A percentile compares a stretch with the other conserved stretches of the same genome.
These are phyloP conservation scores for Lentinula raphanica DNA, from an alignment of 768 basidiomycete species.

Conservation along the genomic window DNA sequence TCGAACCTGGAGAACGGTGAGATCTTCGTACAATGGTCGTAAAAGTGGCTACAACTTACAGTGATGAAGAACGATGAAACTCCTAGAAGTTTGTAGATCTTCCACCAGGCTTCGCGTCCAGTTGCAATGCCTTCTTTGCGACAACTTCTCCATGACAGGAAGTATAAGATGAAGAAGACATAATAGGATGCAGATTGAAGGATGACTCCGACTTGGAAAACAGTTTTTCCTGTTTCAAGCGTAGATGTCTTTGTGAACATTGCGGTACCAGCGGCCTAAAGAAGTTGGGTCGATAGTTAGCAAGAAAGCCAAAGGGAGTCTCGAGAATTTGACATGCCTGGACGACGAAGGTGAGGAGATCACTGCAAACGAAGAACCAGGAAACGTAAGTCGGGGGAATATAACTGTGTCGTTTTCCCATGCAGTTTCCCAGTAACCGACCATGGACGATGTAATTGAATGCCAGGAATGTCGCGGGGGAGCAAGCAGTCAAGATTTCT, in stretches of 20 bases:
- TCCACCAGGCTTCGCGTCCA: constrained; percentile 14
- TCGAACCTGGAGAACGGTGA: constrained; percentile 16
- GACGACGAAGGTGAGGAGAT: constrained; percentile 21
- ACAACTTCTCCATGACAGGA: constrained; percentile 11
- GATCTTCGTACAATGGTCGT: not conserved
- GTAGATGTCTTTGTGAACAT: constrained; percentile 9
- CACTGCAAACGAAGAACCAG: constrained; percentile 21
- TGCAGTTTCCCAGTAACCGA: constrained; percentile 16
- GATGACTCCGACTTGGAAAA: constrained; percentile 20
- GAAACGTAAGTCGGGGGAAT: constrained; percentile 21
- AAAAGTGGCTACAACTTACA: constrained; percentile 12
- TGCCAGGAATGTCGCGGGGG: constrained; percentile 26
- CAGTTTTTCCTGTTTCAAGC: constrained; percentile 8
- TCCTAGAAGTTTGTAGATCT: constrained; percentile 15
- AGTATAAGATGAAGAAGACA: constrained; percentile 15
- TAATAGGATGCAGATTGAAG: constrained; percentile 21
- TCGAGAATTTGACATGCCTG: constrained; percentile 15
- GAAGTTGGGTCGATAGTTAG: too few species aligned
- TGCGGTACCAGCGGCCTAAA: constrained; percentile 19
- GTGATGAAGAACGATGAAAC: constrained; percentile 21
- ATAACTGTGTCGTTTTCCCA: constrained; percentile 15
- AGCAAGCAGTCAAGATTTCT: constrained; percentile 18
- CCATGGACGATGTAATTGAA: constrained; percentile 30
- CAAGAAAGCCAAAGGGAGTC: not conserved
- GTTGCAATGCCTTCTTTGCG: constrained; percentile 6